phyloP scores from a whole-genome alignment of 2,329 filamentous ascomycete genomes.

The Onygena corvina region DNA sequence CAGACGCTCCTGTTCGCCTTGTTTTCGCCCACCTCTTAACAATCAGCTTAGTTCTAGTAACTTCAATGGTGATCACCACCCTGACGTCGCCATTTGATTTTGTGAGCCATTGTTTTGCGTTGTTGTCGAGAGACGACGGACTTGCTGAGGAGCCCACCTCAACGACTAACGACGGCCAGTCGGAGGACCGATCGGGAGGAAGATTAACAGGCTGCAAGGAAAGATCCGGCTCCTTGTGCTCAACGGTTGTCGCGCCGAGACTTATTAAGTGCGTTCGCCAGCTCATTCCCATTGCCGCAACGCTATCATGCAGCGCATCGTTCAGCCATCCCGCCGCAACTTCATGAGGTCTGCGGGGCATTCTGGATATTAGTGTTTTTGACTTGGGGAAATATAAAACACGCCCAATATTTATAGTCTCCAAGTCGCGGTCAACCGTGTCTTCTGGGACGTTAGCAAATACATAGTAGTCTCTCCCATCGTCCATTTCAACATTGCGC shows the following conservation, averaged over 20 bases:
- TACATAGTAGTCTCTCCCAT: slow-evolving; percentile 10
- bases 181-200: background rate
- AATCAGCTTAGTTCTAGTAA: background rate
- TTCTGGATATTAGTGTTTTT: slow-evolving; percentile 2
- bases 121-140: background rate
- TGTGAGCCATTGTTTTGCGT: background rate
- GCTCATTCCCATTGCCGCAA: background rate
- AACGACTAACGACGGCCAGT: slow-evolving; percentile 9
- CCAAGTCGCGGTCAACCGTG: background rate
- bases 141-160: background rate
- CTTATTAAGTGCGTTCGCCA: background rate
- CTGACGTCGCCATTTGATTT: slow-evolving; percentile 3
- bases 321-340: background rate
- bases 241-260: background rate
- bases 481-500: slow-evolving; percentile 5
- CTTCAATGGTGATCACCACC: slow-evolving; percentile 6
- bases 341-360: slow-evolving; percentile 7
- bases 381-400: background rate
- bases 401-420: background rate
- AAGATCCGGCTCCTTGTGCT: slow-evolving; percentile 9
- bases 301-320: background rate
- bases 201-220: slow-evolving; percentile 1
- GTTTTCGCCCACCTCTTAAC: background rate
- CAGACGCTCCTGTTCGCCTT: background rate
- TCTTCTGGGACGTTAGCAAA: slow-evolving; percentile 7